Evolutionary conservation across 2,329 filamentous ascomycete species (phyloP), one percentile per base, ranked within the genome.

Genomic region (Tolypocladium album): DNA sequence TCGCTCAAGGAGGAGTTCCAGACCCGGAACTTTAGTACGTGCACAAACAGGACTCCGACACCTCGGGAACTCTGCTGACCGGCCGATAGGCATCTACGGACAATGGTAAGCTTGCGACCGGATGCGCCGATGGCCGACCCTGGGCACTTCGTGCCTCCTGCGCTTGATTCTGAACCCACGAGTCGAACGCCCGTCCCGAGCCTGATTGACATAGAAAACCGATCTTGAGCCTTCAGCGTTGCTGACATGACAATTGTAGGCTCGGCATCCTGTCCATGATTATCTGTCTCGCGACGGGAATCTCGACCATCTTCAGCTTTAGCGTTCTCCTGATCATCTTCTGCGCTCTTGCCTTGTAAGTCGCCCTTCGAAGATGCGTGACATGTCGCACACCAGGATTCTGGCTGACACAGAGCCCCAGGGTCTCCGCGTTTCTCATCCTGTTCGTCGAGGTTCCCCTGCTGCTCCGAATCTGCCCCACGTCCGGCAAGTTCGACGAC

Each of bases 401-500:
- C 36, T 56, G 38, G 61, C 62, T 61, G 56, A 61, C 38, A 31
- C 20, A 6, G 9, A 36, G 36, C 13, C 52, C 11, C 66, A 93
- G 90, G 53, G 78, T 82, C 62, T 91, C 82, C 57, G 82, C 86
- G 17, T 85, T 92, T 67, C 69, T 92, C 67, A 88, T 94, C 70
- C 78, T 94, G 70, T 94, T 94, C 76, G 82, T 93, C 71, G 90
- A 99, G 75, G 88, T 99, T 22, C 94, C 94, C 36, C 87, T 97
- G 61, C 89, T 99, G 61, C 87, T 99, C 63, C 90, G 94, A 76
- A 97, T 99, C 78, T 99, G 94, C 79, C 94, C 94, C 61, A 99
- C 94, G 7, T 97, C 93, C 17, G 76, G 87, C 64, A 86, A 84
- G 65, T 99, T 99, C 78, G 94, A 99, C 74, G 79, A 78, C 66